phyloP scores from a whole-genome alignment of 352 stramenopile species.

The Pythium biforme region DNA sequence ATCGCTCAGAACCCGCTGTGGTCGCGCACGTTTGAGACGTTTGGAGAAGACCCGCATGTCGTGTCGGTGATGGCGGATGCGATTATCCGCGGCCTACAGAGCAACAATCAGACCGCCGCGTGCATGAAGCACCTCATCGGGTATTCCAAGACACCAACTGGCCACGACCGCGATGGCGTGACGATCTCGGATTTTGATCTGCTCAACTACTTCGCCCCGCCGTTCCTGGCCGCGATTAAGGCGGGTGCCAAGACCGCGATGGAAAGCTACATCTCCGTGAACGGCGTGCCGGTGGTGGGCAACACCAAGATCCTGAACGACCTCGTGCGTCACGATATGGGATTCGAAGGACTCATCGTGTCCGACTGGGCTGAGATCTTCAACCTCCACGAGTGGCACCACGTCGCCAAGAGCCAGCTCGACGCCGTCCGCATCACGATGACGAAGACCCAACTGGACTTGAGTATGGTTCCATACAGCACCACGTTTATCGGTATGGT shows the following conservation, averaged over 20 bases:
- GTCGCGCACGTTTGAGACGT: constrained; percentile 92
- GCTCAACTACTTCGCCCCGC: constrained; percentile 83
- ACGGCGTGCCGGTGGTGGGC: constrained; percentile 89
- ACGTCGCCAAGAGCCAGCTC: constrained; percentile 31
- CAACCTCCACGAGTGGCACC: constrained; percentile 66
- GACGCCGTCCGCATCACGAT: constrained; percentile 51
- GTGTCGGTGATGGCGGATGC: constrained; percentile 76
- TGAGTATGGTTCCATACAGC: constrained; percentile 68
- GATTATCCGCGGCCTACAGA: constrained; percentile 84
- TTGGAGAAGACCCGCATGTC: constrained; percentile 90
- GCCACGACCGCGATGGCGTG: constrained; percentile 80
- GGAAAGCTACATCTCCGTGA: constrained; percentile 93
- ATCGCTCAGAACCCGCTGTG: constrained; percentile 88
- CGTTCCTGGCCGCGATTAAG: constrained; percentile 81
- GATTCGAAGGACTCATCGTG: constrained; percentile 71
- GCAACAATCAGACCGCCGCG: constrained; percentile 54
- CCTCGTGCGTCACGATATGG: constrained; percentile 53
- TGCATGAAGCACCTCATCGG: constrained; percentile 92
- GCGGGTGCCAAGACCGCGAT: constrained; percentile 88
- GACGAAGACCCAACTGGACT: constrained; percentile 66
- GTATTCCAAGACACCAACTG: constrained; percentile 81
- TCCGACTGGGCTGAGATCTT: constrained; percentile 85
- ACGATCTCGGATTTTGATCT: constrained; percentile 74
- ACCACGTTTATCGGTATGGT: constrained; percentile 30
- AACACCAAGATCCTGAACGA: constrained; percentile 59